phyloP scores from a whole-genome alignment of 2,329 filamentous ascomycete species.

The Colletotrichum zoysiae region DNA sequence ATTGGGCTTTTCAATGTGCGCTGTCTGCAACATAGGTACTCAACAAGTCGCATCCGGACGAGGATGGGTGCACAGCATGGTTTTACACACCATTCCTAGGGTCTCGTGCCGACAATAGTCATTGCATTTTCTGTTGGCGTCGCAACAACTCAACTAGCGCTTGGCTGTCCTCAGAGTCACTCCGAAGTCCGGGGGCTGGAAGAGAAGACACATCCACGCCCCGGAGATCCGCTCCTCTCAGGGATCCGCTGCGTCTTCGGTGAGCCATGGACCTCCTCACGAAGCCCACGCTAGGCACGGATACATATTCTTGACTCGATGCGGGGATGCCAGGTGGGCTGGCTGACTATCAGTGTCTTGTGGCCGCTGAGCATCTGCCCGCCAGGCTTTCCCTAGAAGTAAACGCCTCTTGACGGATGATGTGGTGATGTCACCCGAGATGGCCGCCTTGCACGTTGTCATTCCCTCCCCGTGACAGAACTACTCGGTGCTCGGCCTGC shows the following conservation, averaged over 20 bases:
- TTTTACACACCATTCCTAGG: slow-evolving; percentile 35
- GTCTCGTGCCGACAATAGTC: slow-evolving; percentile 24
- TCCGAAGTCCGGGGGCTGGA: slow-evolving; percentile 39
- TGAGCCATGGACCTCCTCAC: slow-evolving; percentile 31
- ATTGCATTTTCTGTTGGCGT: slow-evolving; percentile 34
- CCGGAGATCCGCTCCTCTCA: slow-evolving; percentile 36
- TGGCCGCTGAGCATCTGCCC: slow-evolving; percentile 14
- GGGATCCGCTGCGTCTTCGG: slow-evolving; percentile 33
- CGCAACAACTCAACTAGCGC: slow-evolving; percentile 31
- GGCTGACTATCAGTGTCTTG: slow-evolving; percentile 12
- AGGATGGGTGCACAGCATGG: slow-evolving; percentile 28
- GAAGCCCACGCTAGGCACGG: slow-evolving; percentile 8
- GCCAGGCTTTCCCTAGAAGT: neutral
- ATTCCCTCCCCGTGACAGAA: slow-evolving; percentile 21
- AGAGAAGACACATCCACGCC: slow-evolving; percentile 30
- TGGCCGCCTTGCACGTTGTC: neutral
- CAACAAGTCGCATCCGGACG: slow-evolving; percentile 20
- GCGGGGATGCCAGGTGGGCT: slow-evolving; percentile 12
- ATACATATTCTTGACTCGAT: slow-evolving; percentile 10
- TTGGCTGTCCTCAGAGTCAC: slow-evolving; percentile 30
- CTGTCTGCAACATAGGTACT: slow-evolving; percentile 24
- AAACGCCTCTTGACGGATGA: neutral
- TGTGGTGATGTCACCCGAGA: slow-evolving; percentile 27
- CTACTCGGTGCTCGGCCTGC: slow-evolving; percentile 24
- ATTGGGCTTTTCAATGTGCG: neutral